A percentile compares a stretch with the other conserved stretches of the same genome.
Evolutionary conservation across 1,139 yeast genomes (phyloP).

Genomic region (Yamadazyma pseudoaaseri): DNA sequence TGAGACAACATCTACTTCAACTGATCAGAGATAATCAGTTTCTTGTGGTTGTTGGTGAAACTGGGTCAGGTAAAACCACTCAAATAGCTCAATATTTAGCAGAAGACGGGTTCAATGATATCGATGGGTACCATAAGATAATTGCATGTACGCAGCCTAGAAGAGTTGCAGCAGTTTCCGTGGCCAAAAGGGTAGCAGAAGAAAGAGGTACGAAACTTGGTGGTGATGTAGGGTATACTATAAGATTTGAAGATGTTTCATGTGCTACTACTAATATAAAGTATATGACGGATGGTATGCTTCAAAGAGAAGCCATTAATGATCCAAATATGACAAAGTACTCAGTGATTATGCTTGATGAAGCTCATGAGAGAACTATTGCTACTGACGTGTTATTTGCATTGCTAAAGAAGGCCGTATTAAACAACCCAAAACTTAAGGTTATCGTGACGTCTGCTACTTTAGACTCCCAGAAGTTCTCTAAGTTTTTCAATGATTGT

Average conservation of each 20-base stretch:
- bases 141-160: slow-evolving; percentile 94
- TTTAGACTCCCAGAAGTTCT: slow-evolving; percentile 78
- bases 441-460: slow-evolving; percentile 92
- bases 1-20: slow-evolving; percentile 56
- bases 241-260: slow-evolving; percentile 82
- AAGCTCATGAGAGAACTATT: slow-evolving; percentile 94
- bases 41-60: slow-evolving; percentile 47
- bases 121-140: slow-evolving; percentile 31
- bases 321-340: slow-evolving; percentile 75
- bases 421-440: slow-evolving; percentile 69
- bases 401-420: slow-evolving; percentile 69
- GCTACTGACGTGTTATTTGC: slow-evolving; percentile 94
- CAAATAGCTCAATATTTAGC: slow-evolving; percentile 40
- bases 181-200: slow-evolving; percentile 84
- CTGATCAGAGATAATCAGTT: slow-evolving; percentile 51
- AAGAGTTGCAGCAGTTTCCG: slow-evolving; percentile 94
- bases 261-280: slow-evolving; percentile 57
- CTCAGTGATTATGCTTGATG: slow-evolving; percentile 87
- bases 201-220: slow-evolving; percentile 79
- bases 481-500: slow-evolving; percentile 71
- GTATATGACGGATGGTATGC: slow-evolving; percentile 92
- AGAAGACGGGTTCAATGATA: slow-evolving; percentile 34
- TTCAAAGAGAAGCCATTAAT: slow-evolving; percentile 74
- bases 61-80: slow-evolving; percentile 47
- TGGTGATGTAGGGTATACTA: slow-evolving; percentile 79